Conservation (phyloP, 2,329 filamentous ascomycete genomes). For the Talaromyces amestolkiae region DNA sequence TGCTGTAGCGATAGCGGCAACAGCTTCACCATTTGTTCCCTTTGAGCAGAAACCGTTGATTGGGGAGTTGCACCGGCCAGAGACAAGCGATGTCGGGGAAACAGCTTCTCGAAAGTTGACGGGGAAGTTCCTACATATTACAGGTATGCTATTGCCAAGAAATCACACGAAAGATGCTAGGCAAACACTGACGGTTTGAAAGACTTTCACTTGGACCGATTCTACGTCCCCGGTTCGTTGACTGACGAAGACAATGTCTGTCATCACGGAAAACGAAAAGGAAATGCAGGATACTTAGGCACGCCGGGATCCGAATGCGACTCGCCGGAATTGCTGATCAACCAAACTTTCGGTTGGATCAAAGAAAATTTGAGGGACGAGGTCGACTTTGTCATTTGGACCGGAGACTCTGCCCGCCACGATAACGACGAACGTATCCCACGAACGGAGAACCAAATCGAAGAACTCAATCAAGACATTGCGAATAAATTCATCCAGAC, state of each 20-base stretch:
- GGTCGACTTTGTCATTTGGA: conserved; percentile 91
- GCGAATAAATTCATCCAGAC: conserved; percentile 73
- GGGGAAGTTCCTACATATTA: conserved; percentile 40
- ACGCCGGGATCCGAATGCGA: conserved; percentile 88
- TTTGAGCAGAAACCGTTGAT: conserved; percentile 9
- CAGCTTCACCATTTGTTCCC: conserved; percentile 12
- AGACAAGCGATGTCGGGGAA: neutral
- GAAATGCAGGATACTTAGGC: conserved; percentile 76
- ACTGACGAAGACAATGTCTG: conserved; percentile 69
- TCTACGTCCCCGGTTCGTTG: conserved; percentile 77
- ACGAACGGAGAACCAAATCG: conserved; percentile 71
- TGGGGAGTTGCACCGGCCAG: neutral
- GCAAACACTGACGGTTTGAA: neutral
- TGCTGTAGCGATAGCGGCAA: neutral
- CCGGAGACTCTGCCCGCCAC: conserved; percentile 83
- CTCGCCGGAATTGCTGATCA: conserved; percentile 72
- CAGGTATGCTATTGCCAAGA: conserved; percentile 26
- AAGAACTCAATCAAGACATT: conserved; percentile 71
- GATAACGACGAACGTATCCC: conserved; percentile 82
- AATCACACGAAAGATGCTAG: neutral
- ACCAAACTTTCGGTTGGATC: conserved; percentile 90
- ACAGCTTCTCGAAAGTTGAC: conserved; percentile 23
- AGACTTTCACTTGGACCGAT: conserved; percentile 91
- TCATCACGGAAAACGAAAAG: conserved; percentile 73
- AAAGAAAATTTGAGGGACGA: conserved; percentile 70